Evolutionary conservation across 2,329 filamentous ascomycete genomes (phyloP).

Genomic region (Graphiopsis chlorocephala): DNA sequence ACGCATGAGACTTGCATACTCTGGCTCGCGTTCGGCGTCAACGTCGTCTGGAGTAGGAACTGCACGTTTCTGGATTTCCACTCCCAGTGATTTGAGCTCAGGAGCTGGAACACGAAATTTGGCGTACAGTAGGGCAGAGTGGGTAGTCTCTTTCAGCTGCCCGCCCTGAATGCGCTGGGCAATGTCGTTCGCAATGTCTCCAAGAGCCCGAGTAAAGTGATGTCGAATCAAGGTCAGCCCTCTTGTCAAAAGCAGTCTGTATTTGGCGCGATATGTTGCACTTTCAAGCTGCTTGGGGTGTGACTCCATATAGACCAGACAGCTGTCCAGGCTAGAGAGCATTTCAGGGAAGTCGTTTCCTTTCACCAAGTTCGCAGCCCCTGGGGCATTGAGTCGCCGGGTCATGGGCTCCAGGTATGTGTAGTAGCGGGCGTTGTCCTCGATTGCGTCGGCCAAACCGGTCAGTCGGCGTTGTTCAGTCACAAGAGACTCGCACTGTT

Average conservation of each 20-base stretch:
- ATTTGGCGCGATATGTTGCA: slow-evolving; percentile 81
- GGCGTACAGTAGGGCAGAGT: slow-evolving; percentile 68
- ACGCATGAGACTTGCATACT: slow-evolving; percentile 65
- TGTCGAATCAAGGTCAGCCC: slow-evolving; percentile 65
- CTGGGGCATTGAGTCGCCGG: slow-evolving; percentile 84
- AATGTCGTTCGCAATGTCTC: slow-evolving; percentile 61
- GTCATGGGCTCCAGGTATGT: slow-evolving; percentile 89
- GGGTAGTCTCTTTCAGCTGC: slow-evolving; percentile 69
- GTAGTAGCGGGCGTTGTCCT: slow-evolving; percentile 91
- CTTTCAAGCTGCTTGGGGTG: slow-evolving; percentile 85
- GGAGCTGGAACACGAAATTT: slow-evolving; percentile 67
- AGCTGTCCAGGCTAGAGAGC: slow-evolving; percentile 81
- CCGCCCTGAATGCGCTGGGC: slow-evolving; percentile 62
- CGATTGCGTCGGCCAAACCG: slow-evolving; percentile 76
- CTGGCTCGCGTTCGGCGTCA: slow-evolving; percentile 57
- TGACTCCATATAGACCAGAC: slow-evolving; percentile 85
- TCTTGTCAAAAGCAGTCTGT: slow-evolving; percentile 73
- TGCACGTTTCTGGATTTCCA: slow-evolving; percentile 66
- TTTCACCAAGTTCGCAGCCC: slow-evolving; percentile 80
- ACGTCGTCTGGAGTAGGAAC: slow-evolving; percentile 47
- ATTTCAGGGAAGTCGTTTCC: slow-evolving; percentile 84
- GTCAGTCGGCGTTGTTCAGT: slow-evolving; percentile 77
- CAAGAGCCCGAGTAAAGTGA: slow-evolving; percentile 62
- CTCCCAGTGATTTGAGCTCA: slow-evolving; percentile 63
- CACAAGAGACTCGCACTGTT: slow-evolving; percentile 85